phyloP scores from a whole-genome alignment of 305 asterid species.

The Petunia hybrid region DNA sequence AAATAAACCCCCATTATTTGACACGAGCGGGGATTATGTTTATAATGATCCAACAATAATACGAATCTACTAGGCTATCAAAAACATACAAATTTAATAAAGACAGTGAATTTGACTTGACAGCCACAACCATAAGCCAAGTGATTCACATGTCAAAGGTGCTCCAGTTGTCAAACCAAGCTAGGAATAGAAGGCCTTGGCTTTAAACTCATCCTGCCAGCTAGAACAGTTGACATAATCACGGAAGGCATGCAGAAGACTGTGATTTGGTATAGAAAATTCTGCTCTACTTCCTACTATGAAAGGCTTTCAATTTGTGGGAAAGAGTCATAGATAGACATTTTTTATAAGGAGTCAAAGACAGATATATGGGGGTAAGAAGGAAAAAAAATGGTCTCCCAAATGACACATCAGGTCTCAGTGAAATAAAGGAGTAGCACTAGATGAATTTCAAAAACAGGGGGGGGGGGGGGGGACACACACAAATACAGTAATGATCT shows the following conservation, averaged over 20 bases:
- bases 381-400: background rate
- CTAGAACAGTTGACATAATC: background rate
- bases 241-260: conserved; percentile 10
- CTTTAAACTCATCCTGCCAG: background rate
- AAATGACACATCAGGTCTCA: conserved; percentile 23
- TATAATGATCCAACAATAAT: background rate
- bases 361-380: conserved; percentile 11
- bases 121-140: background rate
- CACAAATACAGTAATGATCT: too few relatives aligned
- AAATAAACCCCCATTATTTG: background rate
- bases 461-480: too few relatives aligned
- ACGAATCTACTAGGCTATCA: background rate
- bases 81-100: background rate
- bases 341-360: background rate
- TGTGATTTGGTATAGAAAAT: conserved; percentile 10
- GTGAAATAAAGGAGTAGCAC: conserved; percentile 9
- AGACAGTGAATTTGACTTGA: background rate
- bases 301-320: conserved; percentile 2
- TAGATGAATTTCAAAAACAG: too few relatives aligned
- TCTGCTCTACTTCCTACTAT: conserved; percentile 4
- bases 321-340: background rate
- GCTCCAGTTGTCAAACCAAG: background rate
- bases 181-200: background rate
- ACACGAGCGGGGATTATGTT: background rate
- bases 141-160: background rate